These are phyloP conservation scores for Kockiozyma suomiensis DNA, from an alignment of 805 yeast species.

Conservation along the genomic window DNA sequence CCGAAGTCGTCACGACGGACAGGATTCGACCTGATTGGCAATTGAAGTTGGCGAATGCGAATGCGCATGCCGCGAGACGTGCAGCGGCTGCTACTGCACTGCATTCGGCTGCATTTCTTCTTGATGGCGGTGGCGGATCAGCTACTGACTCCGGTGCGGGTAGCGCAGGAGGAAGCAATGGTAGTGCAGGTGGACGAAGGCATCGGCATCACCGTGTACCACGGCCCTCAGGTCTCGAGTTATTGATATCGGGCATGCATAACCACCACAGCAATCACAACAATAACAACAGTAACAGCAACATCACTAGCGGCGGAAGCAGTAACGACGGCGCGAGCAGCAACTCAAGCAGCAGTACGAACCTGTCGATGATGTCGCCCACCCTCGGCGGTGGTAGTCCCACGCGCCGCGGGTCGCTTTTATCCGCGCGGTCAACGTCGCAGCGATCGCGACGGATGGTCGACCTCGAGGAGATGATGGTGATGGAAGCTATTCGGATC, in stretches of 20 bases:
- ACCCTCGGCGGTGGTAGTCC: background rate
- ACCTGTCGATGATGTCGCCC: background rate
- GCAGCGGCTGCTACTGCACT: conserved; percentile 94
- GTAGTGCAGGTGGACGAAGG: conserved; percentile 9
- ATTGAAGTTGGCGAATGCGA: conserved; percentile 66
- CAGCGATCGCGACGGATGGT: conserved; percentile 34
- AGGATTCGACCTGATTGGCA: conserved; percentile 93
- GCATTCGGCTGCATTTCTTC: conserved; percentile 79
- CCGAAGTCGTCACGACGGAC: conserved; percentile 77
- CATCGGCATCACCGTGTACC: conserved; percentile 31
- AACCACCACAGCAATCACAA: background rate
- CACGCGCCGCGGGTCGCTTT: conserved; percentile 18
- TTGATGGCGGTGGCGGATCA: conserved; percentile 37
- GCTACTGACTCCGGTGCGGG: background rate
- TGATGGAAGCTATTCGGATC: conserved; percentile 78
- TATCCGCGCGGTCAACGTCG: conserved; percentile 19
- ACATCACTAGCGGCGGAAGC: background rate
- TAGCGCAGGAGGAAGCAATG: no score
- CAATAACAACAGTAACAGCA: conserved; percentile 2
- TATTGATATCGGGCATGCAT: conserved; percentile 10
- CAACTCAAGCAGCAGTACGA: conserved; percentile 9
- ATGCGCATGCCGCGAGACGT: conserved; percentile 75
- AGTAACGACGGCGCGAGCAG: conserved; percentile 7
- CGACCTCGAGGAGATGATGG: conserved; percentile 73
- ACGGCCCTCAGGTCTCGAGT: conserved; percentile 21